Base-by-base conservation (phyloP, 2,329 filamentous ascomycete genomes). In the Colletotrichum abscissum region DNA sequence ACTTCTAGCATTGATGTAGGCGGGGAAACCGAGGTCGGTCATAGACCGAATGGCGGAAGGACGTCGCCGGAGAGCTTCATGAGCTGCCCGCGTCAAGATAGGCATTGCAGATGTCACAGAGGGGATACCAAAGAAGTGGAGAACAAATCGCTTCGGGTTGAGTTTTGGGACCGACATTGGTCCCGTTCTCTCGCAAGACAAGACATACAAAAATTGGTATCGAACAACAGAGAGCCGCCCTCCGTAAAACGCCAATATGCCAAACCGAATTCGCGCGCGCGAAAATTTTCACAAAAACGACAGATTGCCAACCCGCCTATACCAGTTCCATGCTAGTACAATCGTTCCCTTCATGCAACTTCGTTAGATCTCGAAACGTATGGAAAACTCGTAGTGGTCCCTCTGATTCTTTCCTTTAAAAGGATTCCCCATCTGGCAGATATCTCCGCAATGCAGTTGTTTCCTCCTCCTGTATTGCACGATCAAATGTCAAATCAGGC, bases 171-270 rank as follows among this genome's bases (percentile, higher is more conserved):
- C 33, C 33, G 56, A 56, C 30, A 16, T 3, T 55, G 54, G 35
- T 59, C 55, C 62, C 46, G 14, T 42, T 16, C 35, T 33, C 60
- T 60, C 55, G 54, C 68, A 67, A 63, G 58, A 72, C 57, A 56
- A 63, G 58, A 72, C 57, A 56, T 72, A 72, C 68, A 72, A 68
- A 42, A 67, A 57, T 72, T 74, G 72, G 72, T 74, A 74, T 74
- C 68, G 63, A 74, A 67, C 68, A 72, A 63, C 63, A 74, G 62
- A 63, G 72, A 67, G 52, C 67, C 69, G 19, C 59, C 70, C 64
- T 38, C 65, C 60, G 16, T 35, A 35, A 64, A 64, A 74, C 72
- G 69, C 72, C 72, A 30, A 63, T 54, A 68, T 74, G 63, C 63
- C 49, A 30, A 49, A 35, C 33, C 33, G 7, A 42, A 42, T 14